Conservation (phyloP, 2,329 filamentous ascomycete species). For the Biscogniauxia sp. region DNA sequence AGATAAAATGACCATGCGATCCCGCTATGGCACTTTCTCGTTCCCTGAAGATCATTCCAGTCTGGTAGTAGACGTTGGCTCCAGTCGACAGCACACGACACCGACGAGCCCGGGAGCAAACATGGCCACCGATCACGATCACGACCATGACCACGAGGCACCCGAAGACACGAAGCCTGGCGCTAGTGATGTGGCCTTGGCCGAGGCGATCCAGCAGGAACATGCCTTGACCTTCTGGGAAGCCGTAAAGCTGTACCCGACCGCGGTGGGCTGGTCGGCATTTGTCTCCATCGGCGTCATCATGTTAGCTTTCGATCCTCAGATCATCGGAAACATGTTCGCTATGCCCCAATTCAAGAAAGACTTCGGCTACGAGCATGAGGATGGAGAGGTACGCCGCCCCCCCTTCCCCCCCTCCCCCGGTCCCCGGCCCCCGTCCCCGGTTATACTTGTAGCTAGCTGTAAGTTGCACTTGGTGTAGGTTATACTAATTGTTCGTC, state of each 20-base stretch:
- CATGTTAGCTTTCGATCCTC: conserved; percentile 63
- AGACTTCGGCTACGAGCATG: conserved; percentile 31
- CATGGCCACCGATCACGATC: conserved; percentile 14
- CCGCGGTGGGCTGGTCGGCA: conserved; percentile 52
- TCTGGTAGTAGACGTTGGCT: conserved; percentile 4
- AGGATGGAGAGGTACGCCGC: conserved; percentile 29
- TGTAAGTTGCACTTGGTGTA: too few species aligned
- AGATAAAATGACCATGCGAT: conserved; percentile 21
- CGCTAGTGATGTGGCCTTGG: conserved; percentile 22
- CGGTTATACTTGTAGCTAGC: not conserved
- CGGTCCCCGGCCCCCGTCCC: too few species aligned
- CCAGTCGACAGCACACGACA: not conserved
- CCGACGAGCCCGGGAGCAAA: not conserved
- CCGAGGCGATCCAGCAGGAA: conserved; percentile 40
- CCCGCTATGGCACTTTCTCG: conserved; percentile 17
- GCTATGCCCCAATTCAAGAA: conserved; percentile 35
- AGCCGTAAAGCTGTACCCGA: conserved; percentile 43
- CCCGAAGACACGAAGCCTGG: conserved; percentile 16
- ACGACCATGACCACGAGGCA: conserved; percentile 7
- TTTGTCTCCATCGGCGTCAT: conserved; percentile 60
- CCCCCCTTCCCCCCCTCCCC: not conserved
- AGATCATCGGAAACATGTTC: conserved; percentile 62
- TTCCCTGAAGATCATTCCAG: conserved; percentile 9
- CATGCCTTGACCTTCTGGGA: conserved; percentile 39
- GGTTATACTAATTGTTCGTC: conserved; percentile 1